These are phyloP conservation scores for Neurospora discreta DNA, from an alignment of 495 filamentous ascomycete genomes.

Conservation along the genomic window DNA sequence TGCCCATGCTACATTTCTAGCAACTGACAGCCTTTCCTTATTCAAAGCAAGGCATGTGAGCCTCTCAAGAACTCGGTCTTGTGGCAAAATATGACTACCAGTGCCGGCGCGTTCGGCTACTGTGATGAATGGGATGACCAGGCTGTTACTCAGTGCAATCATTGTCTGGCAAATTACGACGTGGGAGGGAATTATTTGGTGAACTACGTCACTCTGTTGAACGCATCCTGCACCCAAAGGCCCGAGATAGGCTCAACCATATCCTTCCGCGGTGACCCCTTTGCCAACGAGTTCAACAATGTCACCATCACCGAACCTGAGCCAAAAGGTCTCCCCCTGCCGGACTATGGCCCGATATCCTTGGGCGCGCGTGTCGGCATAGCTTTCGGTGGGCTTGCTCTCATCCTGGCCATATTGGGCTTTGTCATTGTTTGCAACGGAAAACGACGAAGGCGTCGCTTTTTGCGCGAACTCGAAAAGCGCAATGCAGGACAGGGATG, in stretches of 20 bases:
- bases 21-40: conserved; percentile 4
- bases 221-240: conserved; percentile 35
- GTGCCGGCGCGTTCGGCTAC: conserved; percentile 26
- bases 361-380: conserved; percentile 43
- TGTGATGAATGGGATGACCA: conserved; percentile 28
- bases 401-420: conserved; percentile 31
- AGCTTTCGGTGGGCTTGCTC: conserved; percentile 33
- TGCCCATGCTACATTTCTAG: neutral
- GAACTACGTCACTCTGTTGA: conserved; percentile 36
- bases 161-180: conserved; percentile 19
- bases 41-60: conserved; percentile 28
- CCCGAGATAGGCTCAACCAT: conserved; percentile 27
- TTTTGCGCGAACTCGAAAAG: conserved; percentile 27
- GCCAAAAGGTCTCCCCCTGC: conserved; percentile 12
- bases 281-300: conserved; percentile 24
- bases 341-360: conserved; percentile 29
- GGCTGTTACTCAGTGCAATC: conserved; percentile 21
- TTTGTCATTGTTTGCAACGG: conserved; percentile 38
- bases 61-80: conserved; percentile 23
- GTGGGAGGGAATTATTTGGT: conserved; percentile 18
- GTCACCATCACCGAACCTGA: conserved; percentile 32
- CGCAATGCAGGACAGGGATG: conserved; percentile 23
- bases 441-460: conserved; percentile 34
- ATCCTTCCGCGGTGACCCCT: conserved; percentile 36
- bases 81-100: conserved; percentile 25